These are phyloP conservation scores for Mycena indigotica DNA, from an alignment of 768 basidiomycete genomes.

Conservation along the genomic window DNA sequence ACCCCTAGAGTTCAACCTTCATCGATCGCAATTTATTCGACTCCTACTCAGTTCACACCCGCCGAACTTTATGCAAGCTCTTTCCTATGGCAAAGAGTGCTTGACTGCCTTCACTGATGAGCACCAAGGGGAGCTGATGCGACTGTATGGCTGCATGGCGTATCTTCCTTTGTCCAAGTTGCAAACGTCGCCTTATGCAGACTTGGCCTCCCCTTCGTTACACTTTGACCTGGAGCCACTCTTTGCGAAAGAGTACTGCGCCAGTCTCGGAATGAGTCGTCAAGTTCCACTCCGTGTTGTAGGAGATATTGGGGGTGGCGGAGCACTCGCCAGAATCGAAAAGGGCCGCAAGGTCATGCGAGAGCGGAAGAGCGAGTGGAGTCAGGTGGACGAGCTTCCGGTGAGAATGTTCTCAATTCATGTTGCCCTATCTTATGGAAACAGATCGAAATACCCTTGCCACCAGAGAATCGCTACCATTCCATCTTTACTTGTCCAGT, in stretches of 20 bases:
- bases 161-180: slow-evolving; percentile 73
- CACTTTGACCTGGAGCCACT: slow-evolving; percentile 79
- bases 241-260: slow-evolving; percentile 90
- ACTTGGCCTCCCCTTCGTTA: slow-evolving; percentile 69
- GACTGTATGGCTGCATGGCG: slow-evolving; percentile 67
- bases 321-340: slow-evolving; percentile 88
- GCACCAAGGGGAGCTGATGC: slow-evolving; percentile 64
- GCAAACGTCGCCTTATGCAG: slow-evolving; percentile 71
- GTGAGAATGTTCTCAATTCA: slow-evolving; percentile 42
- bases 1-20: slow-evolving; percentile 85
- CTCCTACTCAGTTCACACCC: slow-evolving; percentile 68
- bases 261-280: slow-evolving; percentile 82
- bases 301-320: slow-evolving; percentile 90
- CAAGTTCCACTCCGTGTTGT: slow-evolving; percentile 88
- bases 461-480: slow-evolving; percentile 88
- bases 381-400: slow-evolving; percentile 84
- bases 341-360: slow-evolving; percentile 94
- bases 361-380: slow-evolving; percentile 92
- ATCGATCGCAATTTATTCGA: slow-evolving; percentile 87
- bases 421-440: slow-evolving; percentile 2
- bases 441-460: slow-evolving; percentile 92
- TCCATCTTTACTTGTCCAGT: slow-evolving; percentile 98
- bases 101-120: slow-evolving; percentile 65
- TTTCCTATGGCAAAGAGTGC: slow-evolving; percentile 73
- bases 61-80: slow-evolving; percentile 57